phyloP scores from a whole-genome alignment of 1,139 yeast genomes.

The Geotrichum phurueaensis region DNA sequence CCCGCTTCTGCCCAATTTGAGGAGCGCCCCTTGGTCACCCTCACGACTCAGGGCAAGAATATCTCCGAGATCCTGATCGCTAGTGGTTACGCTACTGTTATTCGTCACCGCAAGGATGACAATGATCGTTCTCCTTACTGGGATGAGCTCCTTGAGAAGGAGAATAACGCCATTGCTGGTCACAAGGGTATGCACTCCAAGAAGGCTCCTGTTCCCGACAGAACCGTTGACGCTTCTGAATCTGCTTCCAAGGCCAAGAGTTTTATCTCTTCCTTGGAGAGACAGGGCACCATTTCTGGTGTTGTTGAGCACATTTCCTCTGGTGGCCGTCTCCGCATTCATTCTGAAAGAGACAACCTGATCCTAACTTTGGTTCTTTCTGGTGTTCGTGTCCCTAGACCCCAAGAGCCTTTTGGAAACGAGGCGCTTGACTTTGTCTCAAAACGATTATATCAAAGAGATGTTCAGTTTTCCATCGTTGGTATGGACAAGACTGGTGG shows the following conservation, averaged over 20 bases:
- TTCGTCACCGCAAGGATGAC: conserved; percentile 65
- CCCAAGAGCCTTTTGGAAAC: conserved; percentile 44
- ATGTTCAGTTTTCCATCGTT: conserved; percentile 61
- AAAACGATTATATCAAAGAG: conserved; percentile 60
- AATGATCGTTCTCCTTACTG: conserved; percentile 68
- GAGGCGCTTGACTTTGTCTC: conserved; percentile 53
- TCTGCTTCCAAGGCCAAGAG: conserved; percentile 65
- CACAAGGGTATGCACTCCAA: conserved; percentile 60
- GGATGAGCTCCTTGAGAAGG: conserved; percentile 72
- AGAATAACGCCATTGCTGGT: conserved; percentile 50
- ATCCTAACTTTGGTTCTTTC: conserved; percentile 68
- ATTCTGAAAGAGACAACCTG: conserved; percentile 66
- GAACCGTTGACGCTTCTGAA: conserved; percentile 78
- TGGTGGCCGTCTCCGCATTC: conserved; percentile 60
- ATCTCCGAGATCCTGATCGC: conserved; percentile 57
- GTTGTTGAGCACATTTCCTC: conserved; percentile 67
- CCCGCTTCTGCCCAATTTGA: conserved; percentile 60
- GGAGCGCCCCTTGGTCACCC: conserved; percentile 58
- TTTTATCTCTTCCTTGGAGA: conserved; percentile 61
- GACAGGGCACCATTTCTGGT: conserved; percentile 58
- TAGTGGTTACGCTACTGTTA: conserved; percentile 70
- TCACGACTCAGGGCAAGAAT: conserved; percentile 48
- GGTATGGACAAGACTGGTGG: conserved; percentile 76
- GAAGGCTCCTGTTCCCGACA: conserved; percentile 52
- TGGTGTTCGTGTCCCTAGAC: conserved; percentile 50